phyloP scores from a whole-genome alignment of 441 rosid species.

The Theobroma grandiflorum region DNA sequence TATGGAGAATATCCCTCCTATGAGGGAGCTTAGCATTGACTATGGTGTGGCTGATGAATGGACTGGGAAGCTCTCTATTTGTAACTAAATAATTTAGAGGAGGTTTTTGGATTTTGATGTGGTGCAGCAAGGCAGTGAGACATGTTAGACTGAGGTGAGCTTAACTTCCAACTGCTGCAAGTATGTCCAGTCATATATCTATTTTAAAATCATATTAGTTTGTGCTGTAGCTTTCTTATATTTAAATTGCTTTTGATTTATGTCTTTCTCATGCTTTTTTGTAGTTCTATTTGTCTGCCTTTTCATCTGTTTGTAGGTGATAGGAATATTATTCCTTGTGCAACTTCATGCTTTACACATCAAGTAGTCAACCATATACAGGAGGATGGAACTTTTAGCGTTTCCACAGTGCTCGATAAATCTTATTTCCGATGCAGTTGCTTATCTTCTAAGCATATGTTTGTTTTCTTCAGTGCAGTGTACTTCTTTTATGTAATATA shows the following conservation, averaged over 20 bases:
- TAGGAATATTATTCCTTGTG: conserved; percentile 14
- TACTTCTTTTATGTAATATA: not conserved
- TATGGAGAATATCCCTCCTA: conserved; percentile 81
- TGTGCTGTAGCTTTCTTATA: not conserved
- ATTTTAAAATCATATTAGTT: not conserved
- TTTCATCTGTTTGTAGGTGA: not conserved
- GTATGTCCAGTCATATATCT: conserved; percentile 9
- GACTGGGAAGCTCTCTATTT: conserved; percentile 70
- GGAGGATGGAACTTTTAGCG: not conserved
- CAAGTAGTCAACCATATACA: conserved; percentile 1
- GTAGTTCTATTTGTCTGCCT: conserved; percentile 25
- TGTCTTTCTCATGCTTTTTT: conserved; percentile 24
- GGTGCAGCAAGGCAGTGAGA: conserved; percentile 31
- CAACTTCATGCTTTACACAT: not conserved
- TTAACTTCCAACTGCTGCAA: conserved; percentile 22
- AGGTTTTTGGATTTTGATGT: conserved; percentile 31
- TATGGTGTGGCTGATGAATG: conserved; percentile 80
- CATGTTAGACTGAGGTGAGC: conserved; percentile 45
- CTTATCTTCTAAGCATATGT: not conserved
- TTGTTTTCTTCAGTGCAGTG: conserved; percentile 10
- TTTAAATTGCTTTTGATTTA: not conserved
- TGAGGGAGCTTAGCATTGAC: conserved; percentile 82
- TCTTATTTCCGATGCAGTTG: conserved; percentile 1
- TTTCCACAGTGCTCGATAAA: not conserved
- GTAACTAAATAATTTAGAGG: conserved; percentile 49